Evolutionary conservation across 441 rosid genomes (phyloP).

Genomic region (Gossypium laxum): DNA sequence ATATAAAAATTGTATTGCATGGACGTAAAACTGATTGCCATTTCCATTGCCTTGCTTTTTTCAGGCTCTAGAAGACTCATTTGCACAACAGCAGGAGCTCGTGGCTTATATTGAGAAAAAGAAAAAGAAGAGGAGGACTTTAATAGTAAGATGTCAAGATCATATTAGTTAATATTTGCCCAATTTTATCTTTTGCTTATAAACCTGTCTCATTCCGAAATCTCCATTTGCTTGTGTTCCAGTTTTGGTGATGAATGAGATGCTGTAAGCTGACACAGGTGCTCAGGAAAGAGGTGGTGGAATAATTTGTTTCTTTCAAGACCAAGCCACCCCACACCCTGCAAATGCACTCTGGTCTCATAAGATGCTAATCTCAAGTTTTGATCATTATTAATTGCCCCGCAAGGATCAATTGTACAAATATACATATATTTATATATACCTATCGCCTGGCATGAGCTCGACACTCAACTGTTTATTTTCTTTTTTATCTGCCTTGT

Average conservation of each 20-base stretch:
- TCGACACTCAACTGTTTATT: neutral
- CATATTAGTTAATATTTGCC: neutral
- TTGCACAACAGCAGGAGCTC: slow-evolving; percentile 57
- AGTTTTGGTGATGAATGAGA: slow-evolving; percentile 37
- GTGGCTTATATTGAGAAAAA: slow-evolving; percentile 26
- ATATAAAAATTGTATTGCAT: neutral
- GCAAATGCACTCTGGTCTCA: neutral
- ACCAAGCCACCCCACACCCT: neutral
- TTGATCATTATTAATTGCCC: neutral
- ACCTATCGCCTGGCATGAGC: neutral
- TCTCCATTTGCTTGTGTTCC: slow-evolving; percentile 11
- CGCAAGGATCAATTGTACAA: neutral
- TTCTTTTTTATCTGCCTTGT: neutral
- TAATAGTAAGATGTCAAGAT: slow-evolving; percentile 32
- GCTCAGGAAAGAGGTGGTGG: slow-evolving; percentile 13
- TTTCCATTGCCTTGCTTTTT: slow-evolving; percentile 3
- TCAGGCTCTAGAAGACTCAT: slow-evolving; percentile 68
- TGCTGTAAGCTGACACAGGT: slow-evolving; percentile 11
- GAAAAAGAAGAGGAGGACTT: slow-evolving; percentile 59
- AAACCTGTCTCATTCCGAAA: neutral
- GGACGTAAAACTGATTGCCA: neutral
- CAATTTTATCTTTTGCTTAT: neutral
- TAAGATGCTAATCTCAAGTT: neutral
- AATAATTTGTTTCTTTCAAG: slow-evolving; percentile 10
- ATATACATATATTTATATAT: neutral